Percentiles rank a stretch among this genome's conserved stretches.
Evolutionary conservation across 179 eudicot species (phyloP).

Genomic region (Beta macrorhiza): DNA sequence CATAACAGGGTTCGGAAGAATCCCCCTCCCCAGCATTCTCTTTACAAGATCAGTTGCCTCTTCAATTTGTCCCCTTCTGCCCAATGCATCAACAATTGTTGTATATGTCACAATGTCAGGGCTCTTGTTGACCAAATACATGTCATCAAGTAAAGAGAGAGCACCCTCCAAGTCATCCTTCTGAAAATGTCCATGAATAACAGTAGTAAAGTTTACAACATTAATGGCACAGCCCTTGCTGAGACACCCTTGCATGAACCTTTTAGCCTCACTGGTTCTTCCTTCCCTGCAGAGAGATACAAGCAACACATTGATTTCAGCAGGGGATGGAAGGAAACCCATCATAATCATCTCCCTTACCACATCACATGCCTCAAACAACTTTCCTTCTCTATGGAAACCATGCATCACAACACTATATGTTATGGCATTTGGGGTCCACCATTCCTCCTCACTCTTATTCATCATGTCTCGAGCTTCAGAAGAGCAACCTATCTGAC

Average conservation of each 20-base stretch:
- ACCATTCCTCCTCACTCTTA: constrained; percentile 75
- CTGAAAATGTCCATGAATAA: constrained; percentile 74
- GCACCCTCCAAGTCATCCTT: constrained; percentile 63
- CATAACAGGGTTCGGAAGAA: constrained; percentile 74
- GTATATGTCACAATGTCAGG: constrained; percentile 81
- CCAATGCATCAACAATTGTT: constrained; percentile 57
- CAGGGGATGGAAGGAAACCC: constrained; percentile 71
- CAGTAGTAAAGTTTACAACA: constrained; percentile 68
- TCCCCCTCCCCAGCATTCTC: constrained; percentile 67
- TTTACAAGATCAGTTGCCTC: constrained; percentile 63
- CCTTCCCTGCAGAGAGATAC: constrained; percentile 65
- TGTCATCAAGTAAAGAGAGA: constrained; percentile 81
- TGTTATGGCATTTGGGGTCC: constrained; percentile 82
- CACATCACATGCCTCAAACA: constrained; percentile 61
- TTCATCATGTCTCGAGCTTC: constrained; percentile 78
- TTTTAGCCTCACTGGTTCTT: constrained; percentile 56
- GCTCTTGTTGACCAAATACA: constrained; percentile 68
- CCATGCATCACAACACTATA: constrained; percentile 80
- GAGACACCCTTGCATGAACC: constrained; percentile 70
- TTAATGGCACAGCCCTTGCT: constrained; percentile 75
- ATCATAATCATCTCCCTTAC: constrained; percentile 67
- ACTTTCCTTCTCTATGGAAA: constrained; percentile 66
- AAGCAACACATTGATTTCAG: constrained; percentile 69
- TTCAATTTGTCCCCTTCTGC: constrained; percentile 50
- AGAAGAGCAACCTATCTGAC: constrained; percentile 54